Evolutionary conservation across 352 stramenopile species (phyloP).

Genomic region (Thraustochytrium striatum): DNA sequence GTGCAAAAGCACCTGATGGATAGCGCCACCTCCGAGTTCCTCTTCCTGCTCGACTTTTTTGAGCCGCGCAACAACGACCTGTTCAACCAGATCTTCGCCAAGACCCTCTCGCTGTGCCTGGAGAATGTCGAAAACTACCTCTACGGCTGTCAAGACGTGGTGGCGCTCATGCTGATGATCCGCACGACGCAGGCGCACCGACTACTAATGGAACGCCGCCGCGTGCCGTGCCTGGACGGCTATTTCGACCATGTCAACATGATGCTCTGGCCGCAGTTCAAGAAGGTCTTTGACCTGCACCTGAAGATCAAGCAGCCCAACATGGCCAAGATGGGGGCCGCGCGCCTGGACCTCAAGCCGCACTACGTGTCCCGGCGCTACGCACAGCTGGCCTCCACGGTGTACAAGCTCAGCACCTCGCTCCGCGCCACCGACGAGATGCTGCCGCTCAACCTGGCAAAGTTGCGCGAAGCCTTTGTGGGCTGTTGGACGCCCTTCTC

Average conservation of each 20-base stretch:
- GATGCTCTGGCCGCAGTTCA: slow-evolving; percentile 93
- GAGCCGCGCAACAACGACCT: slow-evolving; percentile 75
- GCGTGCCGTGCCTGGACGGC: slow-evolving; percentile 82
- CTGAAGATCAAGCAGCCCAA: slow-evolving; percentile 78
- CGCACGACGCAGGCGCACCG: slow-evolving; percentile 83
- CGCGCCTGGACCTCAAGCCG: slow-evolving; percentile 82
- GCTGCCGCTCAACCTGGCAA: slow-evolving; percentile 81
- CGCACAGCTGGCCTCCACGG: slow-evolving; percentile 91
- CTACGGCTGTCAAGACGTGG: slow-evolving; percentile 91
- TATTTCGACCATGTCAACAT: slow-evolving; percentile 93
- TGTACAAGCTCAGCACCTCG: slow-evolving; percentile 76
- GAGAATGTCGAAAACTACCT: slow-evolving; percentile 98
- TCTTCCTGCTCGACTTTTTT: slow-evolving; percentile 92
- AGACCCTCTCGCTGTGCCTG: slow-evolving; percentile 87
- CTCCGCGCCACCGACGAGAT: slow-evolving; percentile 71
- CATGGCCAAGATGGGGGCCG: slow-evolving; percentile 75
- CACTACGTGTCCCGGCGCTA: slow-evolving; percentile 94
- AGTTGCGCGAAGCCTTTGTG: neutral
- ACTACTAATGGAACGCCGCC: slow-evolving; percentile 67
- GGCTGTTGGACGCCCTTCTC: neutral
- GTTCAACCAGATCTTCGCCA: slow-evolving; percentile 90
- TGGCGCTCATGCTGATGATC: slow-evolving; percentile 97
- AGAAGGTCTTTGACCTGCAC: slow-evolving; percentile 92
- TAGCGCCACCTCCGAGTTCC: slow-evolving; percentile 92
- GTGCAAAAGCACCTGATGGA: slow-evolving; percentile 95